phyloP scores from a whole-genome alignment of 169 alveolate species.

The Eimeria falciformis region DNA sequence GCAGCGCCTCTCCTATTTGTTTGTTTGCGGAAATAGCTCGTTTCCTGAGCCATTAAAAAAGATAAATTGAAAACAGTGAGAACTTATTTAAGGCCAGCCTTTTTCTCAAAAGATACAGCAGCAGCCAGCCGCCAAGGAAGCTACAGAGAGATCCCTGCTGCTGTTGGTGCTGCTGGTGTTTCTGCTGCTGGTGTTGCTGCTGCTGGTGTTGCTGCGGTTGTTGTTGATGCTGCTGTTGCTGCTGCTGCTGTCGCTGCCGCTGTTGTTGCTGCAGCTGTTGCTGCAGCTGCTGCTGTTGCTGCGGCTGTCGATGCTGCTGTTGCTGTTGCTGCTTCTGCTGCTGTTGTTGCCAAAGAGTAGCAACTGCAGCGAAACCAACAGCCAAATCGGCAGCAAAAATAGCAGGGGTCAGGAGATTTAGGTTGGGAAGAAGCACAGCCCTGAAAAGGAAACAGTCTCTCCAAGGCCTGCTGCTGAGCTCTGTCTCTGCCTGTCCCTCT shows the following conservation, averaged over 20 bases:
- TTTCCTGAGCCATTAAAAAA: not conserved
- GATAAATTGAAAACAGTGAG: too few species aligned
- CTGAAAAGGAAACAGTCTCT: not conserved
- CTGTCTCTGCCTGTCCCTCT: not conserved
- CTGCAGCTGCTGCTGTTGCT: not conserved
- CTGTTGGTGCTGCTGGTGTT: not conserved
- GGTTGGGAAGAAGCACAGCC: not conserved
- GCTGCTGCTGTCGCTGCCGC: not conserved
- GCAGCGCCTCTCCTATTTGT: not conserved
- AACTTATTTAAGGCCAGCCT: not conserved
- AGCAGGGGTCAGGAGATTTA: not conserved
- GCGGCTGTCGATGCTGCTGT: not conserved
- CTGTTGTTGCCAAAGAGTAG: conserved; percentile 3
- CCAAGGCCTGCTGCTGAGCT: not conserved
- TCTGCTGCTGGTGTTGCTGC: not conserved
- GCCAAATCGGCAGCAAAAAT: not conserved
- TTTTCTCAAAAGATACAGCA: not conserved
- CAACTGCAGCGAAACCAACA: not conserved
- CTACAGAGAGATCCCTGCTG: not conserved
- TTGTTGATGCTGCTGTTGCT: conserved; percentile 1
- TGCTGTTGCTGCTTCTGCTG: conserved; percentile 30
- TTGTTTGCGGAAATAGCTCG: not conserved
- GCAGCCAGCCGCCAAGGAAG: not conserved
- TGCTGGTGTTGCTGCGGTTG: not conserved
- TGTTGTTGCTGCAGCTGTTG: not conserved